Percentiles rank a stretch among this genome's conserved stretches.
These are phyloP conservation scores for Chaetothyriales sp. DNA, from an alignment of 2,329 filamentous ascomycete genomes.

Conservation along the genomic window DNA sequence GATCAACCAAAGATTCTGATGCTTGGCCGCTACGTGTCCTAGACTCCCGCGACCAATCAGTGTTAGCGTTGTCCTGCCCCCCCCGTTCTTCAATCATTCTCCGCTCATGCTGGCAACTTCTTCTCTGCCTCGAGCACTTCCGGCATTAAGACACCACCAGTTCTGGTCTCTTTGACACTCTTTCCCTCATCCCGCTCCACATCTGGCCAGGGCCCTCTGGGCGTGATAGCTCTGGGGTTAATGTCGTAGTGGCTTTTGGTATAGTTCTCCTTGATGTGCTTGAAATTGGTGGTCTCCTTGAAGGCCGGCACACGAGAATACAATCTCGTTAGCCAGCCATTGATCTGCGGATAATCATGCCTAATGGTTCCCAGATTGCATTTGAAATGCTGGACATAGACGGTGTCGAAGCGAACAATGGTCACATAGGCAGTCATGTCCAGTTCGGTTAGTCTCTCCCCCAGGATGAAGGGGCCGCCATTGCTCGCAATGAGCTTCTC, in stretches of 20 bases:
- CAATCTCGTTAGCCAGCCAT: conserved; percentile 47
- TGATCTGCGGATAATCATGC: conserved; percentile 45
- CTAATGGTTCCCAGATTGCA: conserved; percentile 49
- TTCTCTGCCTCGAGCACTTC: conserved; percentile 14
- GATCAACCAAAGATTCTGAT: not conserved
- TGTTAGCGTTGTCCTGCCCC: too few species aligned
- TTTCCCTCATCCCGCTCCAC: conserved; percentile 33
- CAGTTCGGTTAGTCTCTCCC: conserved; percentile 43
- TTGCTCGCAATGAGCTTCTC: conserved; percentile 36
- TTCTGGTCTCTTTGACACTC: conserved; percentile 35
- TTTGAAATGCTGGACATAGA: conserved; percentile 56
- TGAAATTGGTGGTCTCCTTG: conserved; percentile 48
- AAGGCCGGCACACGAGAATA: conserved; percentile 45
- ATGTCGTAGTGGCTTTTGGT: conserved; percentile 48
- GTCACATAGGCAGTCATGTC: conserved; percentile 47
- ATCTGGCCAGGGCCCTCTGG: conserved; percentile 46
- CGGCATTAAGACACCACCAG: conserved; percentile 31
- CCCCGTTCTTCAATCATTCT: too few species aligned
- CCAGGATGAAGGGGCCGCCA: conserved; percentile 44
- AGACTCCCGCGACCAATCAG: too few species aligned
- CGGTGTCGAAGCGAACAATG: conserved; percentile 45
- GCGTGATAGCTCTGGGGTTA: conserved; percentile 50
- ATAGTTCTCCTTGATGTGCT: conserved; percentile 56
- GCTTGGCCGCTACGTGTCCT: too few species aligned
- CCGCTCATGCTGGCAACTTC: conserved; percentile 4